Conservation (phyloP, 352 stramenopile genomes). For the Phytophthora pinifolia region DNA sequence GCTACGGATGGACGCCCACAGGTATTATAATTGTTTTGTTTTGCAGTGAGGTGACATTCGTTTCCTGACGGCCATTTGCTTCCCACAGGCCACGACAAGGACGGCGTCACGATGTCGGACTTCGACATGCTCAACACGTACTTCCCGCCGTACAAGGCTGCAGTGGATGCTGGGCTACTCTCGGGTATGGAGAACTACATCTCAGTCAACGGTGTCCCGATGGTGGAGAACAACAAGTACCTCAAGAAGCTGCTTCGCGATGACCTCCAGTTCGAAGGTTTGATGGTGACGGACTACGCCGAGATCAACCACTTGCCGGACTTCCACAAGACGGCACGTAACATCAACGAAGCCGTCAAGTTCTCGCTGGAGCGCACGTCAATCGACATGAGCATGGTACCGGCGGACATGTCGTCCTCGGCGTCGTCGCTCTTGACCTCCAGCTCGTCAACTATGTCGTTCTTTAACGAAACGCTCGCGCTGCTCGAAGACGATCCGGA, state of each 20-base stretch:
- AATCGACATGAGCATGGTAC: slow-evolving; percentile 93
- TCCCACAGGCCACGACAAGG: slow-evolving; percentile 65
- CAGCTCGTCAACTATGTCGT: too few relatives aligned
- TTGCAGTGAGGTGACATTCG: too few relatives aligned
- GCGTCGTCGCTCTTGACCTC: too few relatives aligned
- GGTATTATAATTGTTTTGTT: too few relatives aligned
- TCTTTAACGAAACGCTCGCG: too few relatives aligned
- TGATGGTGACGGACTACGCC: slow-evolving; percentile 90
- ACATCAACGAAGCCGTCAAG: slow-evolving; percentile 47
- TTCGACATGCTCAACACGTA: not conserved
- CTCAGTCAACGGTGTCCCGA: slow-evolving; percentile 86
- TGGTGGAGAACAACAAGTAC: slow-evolving; percentile 72
- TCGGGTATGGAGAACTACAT: slow-evolving; percentile 28
- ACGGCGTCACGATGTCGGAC: slow-evolving; percentile 48
- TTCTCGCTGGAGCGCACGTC: slow-evolving; percentile 62
- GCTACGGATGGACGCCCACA: slow-evolving; percentile 60
- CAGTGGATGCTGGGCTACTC: not conserved
- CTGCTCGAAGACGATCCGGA: too few relatives aligned
- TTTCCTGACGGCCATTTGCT: too few relatives aligned
- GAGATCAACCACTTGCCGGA: slow-evolving; percentile 85
- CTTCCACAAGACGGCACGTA: slow-evolving; percentile 43
- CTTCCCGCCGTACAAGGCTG: not conserved
- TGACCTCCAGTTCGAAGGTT: slow-evolving; percentile 73
- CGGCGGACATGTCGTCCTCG: too few relatives aligned
- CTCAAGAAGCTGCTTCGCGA: slow-evolving; percentile 69